These are phyloP conservation scores for Ilex asprella DNA, from an alignment of 257 asterid species.

Conservation along the genomic window DNA sequence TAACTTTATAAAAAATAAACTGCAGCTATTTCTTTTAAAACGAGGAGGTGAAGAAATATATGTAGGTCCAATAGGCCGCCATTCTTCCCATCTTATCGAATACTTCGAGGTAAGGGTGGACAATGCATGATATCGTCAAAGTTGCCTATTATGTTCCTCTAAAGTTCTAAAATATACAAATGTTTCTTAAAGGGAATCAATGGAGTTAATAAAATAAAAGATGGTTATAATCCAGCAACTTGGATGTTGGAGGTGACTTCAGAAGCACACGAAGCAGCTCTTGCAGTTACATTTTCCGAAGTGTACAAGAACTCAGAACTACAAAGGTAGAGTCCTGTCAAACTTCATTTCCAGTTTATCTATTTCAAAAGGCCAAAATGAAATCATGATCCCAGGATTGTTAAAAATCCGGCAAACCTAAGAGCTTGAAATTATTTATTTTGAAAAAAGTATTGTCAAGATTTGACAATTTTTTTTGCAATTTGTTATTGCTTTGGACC, in stretches of 20 bases:
- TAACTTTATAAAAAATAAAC: too few species aligned
- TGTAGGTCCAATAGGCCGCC: not conserved
- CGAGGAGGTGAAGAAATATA: not conserved
- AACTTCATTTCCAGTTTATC: too few species aligned
- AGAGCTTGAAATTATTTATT: too few species aligned
- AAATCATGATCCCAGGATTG: too few species aligned
- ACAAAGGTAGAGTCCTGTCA: not conserved
- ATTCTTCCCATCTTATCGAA: not conserved
- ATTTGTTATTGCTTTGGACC: too few species aligned
- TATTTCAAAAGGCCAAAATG: too few species aligned
- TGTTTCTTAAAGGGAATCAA: not conserved
- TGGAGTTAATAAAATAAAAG: not conserved
- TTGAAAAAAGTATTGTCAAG: too few species aligned
- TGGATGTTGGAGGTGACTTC: not conserved
- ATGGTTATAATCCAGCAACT: not conserved
- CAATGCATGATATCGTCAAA: too few species aligned
- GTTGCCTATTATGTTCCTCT: too few species aligned
- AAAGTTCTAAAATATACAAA: not conserved
- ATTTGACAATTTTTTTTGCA: too few species aligned
- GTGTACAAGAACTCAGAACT: not conserved
- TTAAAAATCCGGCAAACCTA: too few species aligned
- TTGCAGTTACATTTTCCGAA: not conserved
- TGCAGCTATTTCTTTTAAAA: not conserved
- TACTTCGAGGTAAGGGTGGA: not conserved
- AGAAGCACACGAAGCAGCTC: not conserved